Conservation (phyloP, 257 asterid genomes). For the Nicotiana obtusifolia region DNA sequence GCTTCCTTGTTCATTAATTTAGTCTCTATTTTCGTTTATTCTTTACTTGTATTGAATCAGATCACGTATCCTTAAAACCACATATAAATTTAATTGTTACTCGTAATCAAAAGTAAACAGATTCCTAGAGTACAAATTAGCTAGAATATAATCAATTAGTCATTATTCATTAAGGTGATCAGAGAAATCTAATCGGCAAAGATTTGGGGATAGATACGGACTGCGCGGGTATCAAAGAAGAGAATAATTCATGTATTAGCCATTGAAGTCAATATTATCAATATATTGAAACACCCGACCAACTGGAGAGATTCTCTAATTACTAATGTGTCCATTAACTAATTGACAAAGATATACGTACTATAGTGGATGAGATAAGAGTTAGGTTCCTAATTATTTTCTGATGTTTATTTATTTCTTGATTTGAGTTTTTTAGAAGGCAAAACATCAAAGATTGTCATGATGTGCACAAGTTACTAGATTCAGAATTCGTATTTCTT, state of each 20-base stretch:
- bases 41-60: too few relatives aligned
- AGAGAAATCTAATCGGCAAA: not conserved
- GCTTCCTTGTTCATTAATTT: too few relatives aligned
- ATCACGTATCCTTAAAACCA: too few relatives aligned
- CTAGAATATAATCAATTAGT: not conserved
- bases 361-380: not conserved
- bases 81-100: too few relatives aligned
- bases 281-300: not conserved
- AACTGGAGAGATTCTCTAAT: not conserved
- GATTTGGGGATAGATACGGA: not conserved
- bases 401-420: not conserved
- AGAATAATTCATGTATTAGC: not conserved
- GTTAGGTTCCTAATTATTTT: not conserved
- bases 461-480: not conserved
- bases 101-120: too few relatives aligned
- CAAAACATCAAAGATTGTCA: not conserved
- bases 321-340: not conserved
- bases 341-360: not conserved
- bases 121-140: not conserved
- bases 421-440: conserved; percentile 1
- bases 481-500: not conserved
- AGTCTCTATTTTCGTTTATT: too few relatives aligned
- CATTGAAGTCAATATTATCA: not conserved
- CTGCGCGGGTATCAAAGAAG: not conserved
- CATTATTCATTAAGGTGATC: not conserved